Conservation (phyloP, 2,329 filamentous ascomycete genomes). For the Colletotrichum sp. region DNA sequence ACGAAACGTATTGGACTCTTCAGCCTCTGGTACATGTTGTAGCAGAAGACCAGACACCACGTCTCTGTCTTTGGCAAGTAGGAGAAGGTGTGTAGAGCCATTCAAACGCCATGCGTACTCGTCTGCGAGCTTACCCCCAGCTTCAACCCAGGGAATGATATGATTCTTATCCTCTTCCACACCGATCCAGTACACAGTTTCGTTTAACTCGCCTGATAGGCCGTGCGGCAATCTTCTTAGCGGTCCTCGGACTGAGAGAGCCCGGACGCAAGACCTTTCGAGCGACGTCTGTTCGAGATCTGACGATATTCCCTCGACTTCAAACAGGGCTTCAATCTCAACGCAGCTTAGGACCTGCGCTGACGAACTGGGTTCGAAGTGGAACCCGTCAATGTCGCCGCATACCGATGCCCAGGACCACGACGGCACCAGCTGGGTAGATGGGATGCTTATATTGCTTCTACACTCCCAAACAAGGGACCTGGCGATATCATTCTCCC, state of each 20-base stretch:
- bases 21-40: not conserved
- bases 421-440: too few species aligned
- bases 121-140: not conserved
- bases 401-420: too few species aligned
- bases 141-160: not conserved
- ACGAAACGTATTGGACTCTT: not conserved
- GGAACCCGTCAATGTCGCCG: fast-evolving
- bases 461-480: too few species aligned
- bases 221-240: not conserved
- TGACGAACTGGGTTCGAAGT: too few species aligned
- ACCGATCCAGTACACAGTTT: fast-evolving
- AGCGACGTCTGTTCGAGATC: too few species aligned
- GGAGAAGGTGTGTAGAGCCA: not conserved
- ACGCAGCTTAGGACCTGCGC: too few species aligned
- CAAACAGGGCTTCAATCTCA: too few species aligned
- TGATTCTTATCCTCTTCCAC: not conserved
- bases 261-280: too few species aligned
- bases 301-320: too few species aligned
- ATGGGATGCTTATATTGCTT: too few species aligned
- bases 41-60: fast-evolving
- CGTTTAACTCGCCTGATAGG: not conserved
- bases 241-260: not conserved
- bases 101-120: not conserved
- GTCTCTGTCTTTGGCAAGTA: fast-evolving
- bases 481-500: too few species aligned